Evolutionary conservation across 345 rosid genomes (phyloP).

Genomic region (Salix suchowensis): DNA sequence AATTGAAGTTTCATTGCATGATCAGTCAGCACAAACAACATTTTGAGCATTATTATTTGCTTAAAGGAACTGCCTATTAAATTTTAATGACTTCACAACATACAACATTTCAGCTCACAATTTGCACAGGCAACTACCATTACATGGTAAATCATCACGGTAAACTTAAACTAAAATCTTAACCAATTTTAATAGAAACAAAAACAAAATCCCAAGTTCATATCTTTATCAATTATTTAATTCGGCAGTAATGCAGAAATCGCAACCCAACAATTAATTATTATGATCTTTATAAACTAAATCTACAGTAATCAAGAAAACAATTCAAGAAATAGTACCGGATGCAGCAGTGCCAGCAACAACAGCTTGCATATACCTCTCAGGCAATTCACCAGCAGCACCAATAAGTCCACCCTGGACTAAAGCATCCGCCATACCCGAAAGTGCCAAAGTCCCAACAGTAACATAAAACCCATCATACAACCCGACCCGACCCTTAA

Average conservation of each 20-base stretch:
- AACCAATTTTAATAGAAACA: background rate
- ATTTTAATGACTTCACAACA: background rate
- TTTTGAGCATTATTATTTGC: background rate
- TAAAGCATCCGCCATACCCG: constrained; percentile 80
- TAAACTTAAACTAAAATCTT: background rate
- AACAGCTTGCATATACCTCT: constrained; percentile 86
- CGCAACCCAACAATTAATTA: no score
- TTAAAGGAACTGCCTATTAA: background rate
- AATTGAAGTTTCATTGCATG: background rate
- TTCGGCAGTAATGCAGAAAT: no score
- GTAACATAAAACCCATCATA: constrained; percentile 64
- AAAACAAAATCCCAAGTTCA: background rate
- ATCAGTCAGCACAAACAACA: background rate
- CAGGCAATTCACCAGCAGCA: constrained; percentile 89
- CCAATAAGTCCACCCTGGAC: constrained; percentile 89
- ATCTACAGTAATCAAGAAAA: background rate
- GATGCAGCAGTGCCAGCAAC: constrained; percentile 97
- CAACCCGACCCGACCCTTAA: constrained; percentile 74
- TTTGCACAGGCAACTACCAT: background rate
- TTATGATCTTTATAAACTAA: no score
- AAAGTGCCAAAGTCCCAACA: constrained; percentile 44
- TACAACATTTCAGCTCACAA: background rate
- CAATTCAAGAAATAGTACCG: constrained; percentile 37
- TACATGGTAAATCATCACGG: background rate
- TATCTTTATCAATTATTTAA: no score